Conservation (phyloP, 2,329 filamentous ascomycete genomes). For the Echinosphaeria canescens region DNA sequence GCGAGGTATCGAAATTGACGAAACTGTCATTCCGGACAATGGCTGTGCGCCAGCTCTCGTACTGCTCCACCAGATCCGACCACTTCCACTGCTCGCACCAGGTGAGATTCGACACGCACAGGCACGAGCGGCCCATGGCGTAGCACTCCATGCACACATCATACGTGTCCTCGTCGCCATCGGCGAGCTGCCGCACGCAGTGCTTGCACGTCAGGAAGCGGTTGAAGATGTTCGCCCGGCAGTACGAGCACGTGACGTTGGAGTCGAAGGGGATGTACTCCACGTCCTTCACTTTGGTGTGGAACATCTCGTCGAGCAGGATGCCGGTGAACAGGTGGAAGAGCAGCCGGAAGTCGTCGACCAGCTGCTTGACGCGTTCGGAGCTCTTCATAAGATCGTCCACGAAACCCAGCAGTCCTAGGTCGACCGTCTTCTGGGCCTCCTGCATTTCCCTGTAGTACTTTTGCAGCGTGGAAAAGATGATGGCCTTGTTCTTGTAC, state of each 20-base stretch:
- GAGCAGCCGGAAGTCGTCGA: constrained; percentile 62
- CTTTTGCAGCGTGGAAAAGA: constrained; percentile 70
- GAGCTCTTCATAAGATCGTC: constrained; percentile 18
- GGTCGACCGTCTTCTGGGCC: constrained; percentile 25
- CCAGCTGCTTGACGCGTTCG: constrained; percentile 37
- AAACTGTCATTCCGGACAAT: constrained; percentile 54
- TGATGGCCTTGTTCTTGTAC: constrained; percentile 95
- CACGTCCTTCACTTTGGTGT: constrained; percentile 43
- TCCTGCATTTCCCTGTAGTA: constrained; percentile 42
- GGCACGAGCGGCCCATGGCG: constrained; percentile 86
- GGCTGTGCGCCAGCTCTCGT: constrained; percentile 65
- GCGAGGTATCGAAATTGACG: constrained; percentile 41
- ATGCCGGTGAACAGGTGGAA: constrained; percentile 62
- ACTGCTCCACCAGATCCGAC: constrained; percentile 53
- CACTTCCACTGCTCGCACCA: constrained; percentile 93
- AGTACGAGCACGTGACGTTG: constrained; percentile 90
- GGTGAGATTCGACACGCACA: constrained; percentile 61
- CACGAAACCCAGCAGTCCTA: constrained; percentile 23
- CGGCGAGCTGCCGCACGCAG: constrained; percentile 46
- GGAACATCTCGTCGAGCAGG: constrained; percentile 72
- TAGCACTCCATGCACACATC: constrained; percentile 98
- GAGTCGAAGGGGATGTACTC: constrained; percentile 72
- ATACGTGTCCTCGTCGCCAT: constrained; percentile 63
- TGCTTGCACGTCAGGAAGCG: constrained; percentile 81
- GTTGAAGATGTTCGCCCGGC: constrained; percentile 92